Evolutionary conservation across 2,329 filamentous ascomycete genomes (phyloP), one percentile per base, ranked within the genome.

Genomic region (Coniochaeta sp.): DNA sequence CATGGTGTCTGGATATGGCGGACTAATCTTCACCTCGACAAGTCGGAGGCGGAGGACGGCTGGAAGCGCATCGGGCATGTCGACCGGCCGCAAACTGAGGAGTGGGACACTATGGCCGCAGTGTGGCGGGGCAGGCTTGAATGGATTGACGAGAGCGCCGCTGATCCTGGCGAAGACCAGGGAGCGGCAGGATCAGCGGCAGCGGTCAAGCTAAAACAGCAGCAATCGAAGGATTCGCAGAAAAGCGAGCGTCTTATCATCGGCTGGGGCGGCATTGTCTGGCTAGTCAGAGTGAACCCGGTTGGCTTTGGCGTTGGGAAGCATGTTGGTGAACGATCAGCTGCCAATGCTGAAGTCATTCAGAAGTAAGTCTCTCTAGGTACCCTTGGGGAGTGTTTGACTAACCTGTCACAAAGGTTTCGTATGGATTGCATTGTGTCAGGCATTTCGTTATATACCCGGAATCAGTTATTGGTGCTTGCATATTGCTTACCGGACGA

Each of bases 1-100:
- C 89, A 96, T 68, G 95, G 95, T 4, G 96, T 98, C 71, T 97
- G 97, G 72, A 95, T 99, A 62, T 98, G 98, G 93, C 86, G 95
- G 40, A 91, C 91, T 5, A 91, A 95, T 70, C 71, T 96, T 22
- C 86, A 93, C 66, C 80, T 97, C 6, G 91, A 96, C 6, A 86
- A 80, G 63, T 81, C 82, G 14, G 89, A 96, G 68, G 77, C 82
- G 1, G 93, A 97, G 17, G 87, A 89, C 65, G 91, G 93, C 2
- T 99, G 96, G 96, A 96, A 95, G 73, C 84, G 93, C 11, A 91
- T 99, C 64, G 93, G 91, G 26, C 93, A 98, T 70, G 88, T 96
- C 62, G 92, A 96, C 70, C 85, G 92, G 50, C 95, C 95, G 1
- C 90, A 91, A 67, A 89, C 89, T 6, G 86, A 89, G 9, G 87